A percentile compares a stretch with the other conserved stretches of the same genome.
Conservation (phyloP, 1,284 basidiomycete species). For the Wallemia ichthyophaga region DNA sequence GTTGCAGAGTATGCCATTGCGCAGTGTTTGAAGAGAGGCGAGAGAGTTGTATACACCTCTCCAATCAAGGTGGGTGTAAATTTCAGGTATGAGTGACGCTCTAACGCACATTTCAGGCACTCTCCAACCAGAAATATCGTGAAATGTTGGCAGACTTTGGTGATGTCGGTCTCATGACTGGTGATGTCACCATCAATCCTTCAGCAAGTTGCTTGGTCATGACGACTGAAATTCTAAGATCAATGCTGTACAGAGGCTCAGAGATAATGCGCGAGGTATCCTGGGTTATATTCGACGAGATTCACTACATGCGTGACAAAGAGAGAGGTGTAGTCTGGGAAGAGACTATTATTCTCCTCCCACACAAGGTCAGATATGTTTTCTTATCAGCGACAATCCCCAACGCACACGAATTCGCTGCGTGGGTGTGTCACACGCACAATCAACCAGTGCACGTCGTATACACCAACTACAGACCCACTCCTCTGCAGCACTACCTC, state of each 20-base stretch:
- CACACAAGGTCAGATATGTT: conserved; percentile 83
- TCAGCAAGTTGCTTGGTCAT: conserved; percentile 89
- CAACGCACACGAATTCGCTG: conserved; percentile 97
- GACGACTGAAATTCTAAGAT: conserved; percentile 97
- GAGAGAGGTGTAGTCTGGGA: conserved; percentile 31
- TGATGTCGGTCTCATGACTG: conserved; percentile 96
- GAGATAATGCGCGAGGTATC: conserved; percentile 99
- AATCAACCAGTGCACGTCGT: conserved; percentile 97
- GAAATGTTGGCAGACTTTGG: conserved; percentile 91
- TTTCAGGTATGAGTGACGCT: neutral
- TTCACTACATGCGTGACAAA: conserved; percentile 99
- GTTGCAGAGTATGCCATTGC: conserved; percentile 99
- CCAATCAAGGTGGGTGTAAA: conserved; percentile 65
- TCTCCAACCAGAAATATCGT: conserved; percentile 96
- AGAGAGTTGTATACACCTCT: conserved; percentile 87
- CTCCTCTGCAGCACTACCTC: conserved; percentile 89
- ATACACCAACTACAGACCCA: conserved; percentile 95
- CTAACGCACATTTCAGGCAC: conserved; percentile 25
- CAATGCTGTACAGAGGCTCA: conserved; percentile 94
- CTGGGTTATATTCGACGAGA: conserved; percentile 98
- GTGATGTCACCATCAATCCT: conserved; percentile 98
- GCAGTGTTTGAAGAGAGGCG: conserved; percentile 63
- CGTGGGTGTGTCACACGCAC: conserved; percentile 94
- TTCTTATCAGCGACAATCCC: conserved; percentile 99
- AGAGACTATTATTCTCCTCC: conserved; percentile 80